phyloP scores from a whole-genome alignment of 2,329 filamentous ascomycete species.

The Xylariomycetidae sp. region DNA sequence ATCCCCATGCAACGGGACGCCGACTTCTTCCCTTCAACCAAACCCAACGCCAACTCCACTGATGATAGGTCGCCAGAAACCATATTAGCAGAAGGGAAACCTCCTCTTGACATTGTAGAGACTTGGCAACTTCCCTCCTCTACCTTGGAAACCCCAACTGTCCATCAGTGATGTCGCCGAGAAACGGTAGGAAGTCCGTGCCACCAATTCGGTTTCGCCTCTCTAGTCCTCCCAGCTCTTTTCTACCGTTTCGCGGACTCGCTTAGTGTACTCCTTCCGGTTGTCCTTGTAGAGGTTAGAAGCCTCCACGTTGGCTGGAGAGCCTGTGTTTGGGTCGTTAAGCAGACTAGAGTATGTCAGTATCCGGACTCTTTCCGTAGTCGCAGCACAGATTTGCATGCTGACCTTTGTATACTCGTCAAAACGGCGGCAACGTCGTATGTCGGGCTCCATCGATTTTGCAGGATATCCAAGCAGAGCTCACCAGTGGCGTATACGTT shows the following conservation, averaged over 20 bases:
- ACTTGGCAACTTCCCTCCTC: too few relatives aligned
- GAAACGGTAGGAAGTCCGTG: too few relatives aligned
- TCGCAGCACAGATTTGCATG: constrained; percentile 1
- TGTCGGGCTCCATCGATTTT: constrained; percentile 97
- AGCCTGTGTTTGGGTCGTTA: constrained; percentile 98
- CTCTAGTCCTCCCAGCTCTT: constrained; percentile 94
- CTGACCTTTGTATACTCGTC: constrained; percentile 92
- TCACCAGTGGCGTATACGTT: constrained; percentile 98
- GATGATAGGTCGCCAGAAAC: too few relatives aligned
- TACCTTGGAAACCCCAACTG: too few relatives aligned
- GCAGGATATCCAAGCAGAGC: constrained; percentile 90
- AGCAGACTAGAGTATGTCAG: constrained; percentile 58
- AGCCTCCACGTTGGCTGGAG: constrained; percentile 94
- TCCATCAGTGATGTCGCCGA: too few relatives aligned
- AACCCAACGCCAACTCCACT: too few relatives aligned
- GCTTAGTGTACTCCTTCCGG: constrained; percentile 90
- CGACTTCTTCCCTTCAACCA: too few relatives aligned
- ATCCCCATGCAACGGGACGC: too few relatives aligned
- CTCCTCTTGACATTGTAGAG: too few relatives aligned
- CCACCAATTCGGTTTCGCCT: too few relatives aligned
- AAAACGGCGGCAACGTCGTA: constrained; percentile 97
- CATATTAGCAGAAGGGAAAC: too few relatives aligned
- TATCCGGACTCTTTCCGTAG: constrained; percentile 5
- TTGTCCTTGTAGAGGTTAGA: constrained; percentile 99
- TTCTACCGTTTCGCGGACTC: constrained; percentile 93